phyloP scores from a whole-genome alignment of 129 eudicot genomes.

The Kitagawia praeruptora region DNA sequence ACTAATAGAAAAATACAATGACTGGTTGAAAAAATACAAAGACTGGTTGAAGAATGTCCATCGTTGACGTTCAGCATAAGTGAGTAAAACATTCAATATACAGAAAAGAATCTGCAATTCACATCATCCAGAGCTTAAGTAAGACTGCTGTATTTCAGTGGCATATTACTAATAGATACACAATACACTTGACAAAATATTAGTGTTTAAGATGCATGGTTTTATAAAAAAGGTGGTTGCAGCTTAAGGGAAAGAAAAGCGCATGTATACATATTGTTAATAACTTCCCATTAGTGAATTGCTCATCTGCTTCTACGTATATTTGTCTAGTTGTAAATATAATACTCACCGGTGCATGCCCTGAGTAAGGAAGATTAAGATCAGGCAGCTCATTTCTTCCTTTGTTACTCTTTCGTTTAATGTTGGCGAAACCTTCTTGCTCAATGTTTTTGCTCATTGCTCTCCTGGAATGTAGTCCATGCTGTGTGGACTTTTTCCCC shows the following conservation, averaged over 20 bases:
- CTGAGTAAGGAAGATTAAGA: constrained; percentile 14
- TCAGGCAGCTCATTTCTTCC: constrained; percentile 10
- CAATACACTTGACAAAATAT: not conserved
- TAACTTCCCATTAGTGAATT: not conserved
- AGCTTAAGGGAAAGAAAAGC: no score
- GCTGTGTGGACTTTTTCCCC: no score
- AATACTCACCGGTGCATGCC: constrained; percentile 3
- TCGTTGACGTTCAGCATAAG: no score
- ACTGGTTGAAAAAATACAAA: no score
- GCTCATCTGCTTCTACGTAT: not conserved
- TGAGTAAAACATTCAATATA: no score
- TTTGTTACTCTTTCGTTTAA: not conserved
- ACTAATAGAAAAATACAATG: no score
- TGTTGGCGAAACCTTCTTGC: not conserved
- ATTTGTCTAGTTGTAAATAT: not conserved
- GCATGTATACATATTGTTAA: no score
- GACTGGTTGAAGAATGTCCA: no score
- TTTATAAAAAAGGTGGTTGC: no score
- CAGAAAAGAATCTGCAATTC: no score
- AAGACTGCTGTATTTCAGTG: no score
- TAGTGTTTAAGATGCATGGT: not conserved
- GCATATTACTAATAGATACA: not conserved
- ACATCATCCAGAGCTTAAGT: no score
- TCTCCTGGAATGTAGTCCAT: not conserved
- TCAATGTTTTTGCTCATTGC: not conserved